These are phyloP conservation scores for Trametes polyzona DNA, from an alignment of 1,284 basidiomycete genomes.

Conservation along the genomic window DNA sequence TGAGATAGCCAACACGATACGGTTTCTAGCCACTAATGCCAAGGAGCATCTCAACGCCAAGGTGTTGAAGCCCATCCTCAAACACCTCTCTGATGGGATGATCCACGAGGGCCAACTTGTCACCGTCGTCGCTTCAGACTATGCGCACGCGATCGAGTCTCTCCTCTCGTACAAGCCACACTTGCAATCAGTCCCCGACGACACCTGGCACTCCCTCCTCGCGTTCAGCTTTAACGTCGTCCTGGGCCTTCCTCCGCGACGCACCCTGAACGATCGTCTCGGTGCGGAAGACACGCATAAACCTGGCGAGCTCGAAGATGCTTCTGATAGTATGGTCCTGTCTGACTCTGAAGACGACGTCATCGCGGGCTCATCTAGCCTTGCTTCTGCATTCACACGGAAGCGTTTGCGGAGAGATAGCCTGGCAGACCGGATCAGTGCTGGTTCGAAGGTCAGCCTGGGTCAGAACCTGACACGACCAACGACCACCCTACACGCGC, in stretches of 20 bases:
- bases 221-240: conserved; percentile 79
- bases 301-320: conserved; percentile 11
- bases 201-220: conserved; percentile 71
- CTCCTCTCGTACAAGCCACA: conserved; percentile 74
- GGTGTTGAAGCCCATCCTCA: conserved; percentile 58
- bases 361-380: too few species aligned
- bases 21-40: conserved; percentile 71
- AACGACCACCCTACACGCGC: conserved; percentile 67
- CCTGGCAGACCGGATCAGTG: too few species aligned
- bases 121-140: conserved; percentile 74
- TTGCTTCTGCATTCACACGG: conserved; percentile 4
- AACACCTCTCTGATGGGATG: conserved; percentile 71
- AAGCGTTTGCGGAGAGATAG: neutral
- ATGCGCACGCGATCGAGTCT: conserved; percentile 76
- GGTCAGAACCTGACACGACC: conserved; percentile 26
- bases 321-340: too few species aligned
- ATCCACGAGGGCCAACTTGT: conserved; percentile 61
- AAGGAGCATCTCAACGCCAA: conserved; percentile 57
- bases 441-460: conserved; percentile 10
- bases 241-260: conserved; percentile 62
- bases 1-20: conserved; percentile 65
- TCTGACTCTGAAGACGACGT: too few species aligned
- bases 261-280: conserved; percentile 38
- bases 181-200: conserved; percentile 72
- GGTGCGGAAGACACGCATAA: conserved; percentile 21